phyloP scores from a whole-genome alignment of 345 rosid genomes.

The Citrus unshiu region DNA sequence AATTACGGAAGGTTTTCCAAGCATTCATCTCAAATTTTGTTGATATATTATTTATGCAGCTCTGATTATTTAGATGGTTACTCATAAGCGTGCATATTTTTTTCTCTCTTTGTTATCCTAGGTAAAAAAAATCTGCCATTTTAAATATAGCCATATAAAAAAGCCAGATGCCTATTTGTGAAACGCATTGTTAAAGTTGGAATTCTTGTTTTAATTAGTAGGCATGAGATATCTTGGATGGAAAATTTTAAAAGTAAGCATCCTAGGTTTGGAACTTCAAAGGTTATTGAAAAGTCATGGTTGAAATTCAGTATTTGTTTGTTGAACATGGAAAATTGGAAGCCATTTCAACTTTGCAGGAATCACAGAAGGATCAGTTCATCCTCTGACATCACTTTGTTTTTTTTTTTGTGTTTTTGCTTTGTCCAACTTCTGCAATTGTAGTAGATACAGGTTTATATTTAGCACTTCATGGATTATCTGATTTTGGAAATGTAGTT shows the following conservation, averaged over 20 bases:
- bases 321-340: neutral
- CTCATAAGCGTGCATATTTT: neutral
- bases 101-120: neutral
- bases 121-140: neutral
- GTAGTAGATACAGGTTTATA: neutral
- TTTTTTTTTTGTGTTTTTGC: neutral
- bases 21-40: neutral
- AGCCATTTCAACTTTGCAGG: neutral
- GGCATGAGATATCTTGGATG: neutral
- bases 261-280: neutral
- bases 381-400: neutral
- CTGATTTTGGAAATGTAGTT: neutral
- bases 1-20: slow-evolving; percentile 74
- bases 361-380: neutral
- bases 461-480: neutral
- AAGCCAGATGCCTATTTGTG: neutral
- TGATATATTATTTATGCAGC: neutral
- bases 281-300: neutral
- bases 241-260: neutral
- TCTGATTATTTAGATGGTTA: slow-evolving; percentile 3
- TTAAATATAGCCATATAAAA: neutral
- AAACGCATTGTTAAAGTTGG: neutral
- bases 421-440: neutral
- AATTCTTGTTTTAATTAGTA: neutral
- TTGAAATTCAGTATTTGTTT: neutral